These are phyloP conservation scores for Osmanthus fragrans DNA, from an alignment of 257 asterid genomes.

Conservation along the genomic window DNA sequence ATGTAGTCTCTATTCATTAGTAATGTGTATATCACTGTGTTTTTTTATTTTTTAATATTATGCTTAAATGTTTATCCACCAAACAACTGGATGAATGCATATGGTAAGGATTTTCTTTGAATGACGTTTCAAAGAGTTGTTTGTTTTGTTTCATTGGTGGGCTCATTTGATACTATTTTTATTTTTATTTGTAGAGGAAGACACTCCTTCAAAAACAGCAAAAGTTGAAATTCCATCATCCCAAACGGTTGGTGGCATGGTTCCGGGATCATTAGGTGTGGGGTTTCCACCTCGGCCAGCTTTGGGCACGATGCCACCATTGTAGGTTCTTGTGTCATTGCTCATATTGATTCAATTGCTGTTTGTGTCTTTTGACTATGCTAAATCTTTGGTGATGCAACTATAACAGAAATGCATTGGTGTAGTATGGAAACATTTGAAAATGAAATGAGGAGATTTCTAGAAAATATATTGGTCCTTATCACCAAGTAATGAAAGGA, in stretches of 20 bases:
- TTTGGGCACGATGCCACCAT: slow-evolving; percentile 49
- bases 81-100: background rate
- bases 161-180: slow-evolving; percentile 15
- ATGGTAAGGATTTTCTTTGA: background rate
- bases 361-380: background rate
- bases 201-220: slow-evolving; percentile 64
- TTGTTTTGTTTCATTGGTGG: background rate
- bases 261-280: slow-evolving; percentile 49
- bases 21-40: too few species aligned
- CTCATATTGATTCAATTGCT: background rate
- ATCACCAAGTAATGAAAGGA: background rate
- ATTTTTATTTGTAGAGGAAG: slow-evolving; percentile 57
- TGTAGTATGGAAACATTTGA: background rate
- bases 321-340: slow-evolving; percentile 40
- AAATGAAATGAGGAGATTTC: background rate
- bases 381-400: too few species aligned
- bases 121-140: background rate
- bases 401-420: background rate
- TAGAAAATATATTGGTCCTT: background rate
- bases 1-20: too few species aligned
- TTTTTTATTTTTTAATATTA: too few species aligned
- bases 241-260: slow-evolving; percentile 51
- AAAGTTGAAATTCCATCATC: slow-evolving; percentile 65
- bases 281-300: slow-evolving; percentile 65
- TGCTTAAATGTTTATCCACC: background rate